A percentile compares a stretch with the other conserved stretches of the same genome.
These are phyloP conservation scores for Fomitopsis schrenkii DNA, from an alignment of 1,284 basidiomycete genomes.

Conservation along the genomic window DNA sequence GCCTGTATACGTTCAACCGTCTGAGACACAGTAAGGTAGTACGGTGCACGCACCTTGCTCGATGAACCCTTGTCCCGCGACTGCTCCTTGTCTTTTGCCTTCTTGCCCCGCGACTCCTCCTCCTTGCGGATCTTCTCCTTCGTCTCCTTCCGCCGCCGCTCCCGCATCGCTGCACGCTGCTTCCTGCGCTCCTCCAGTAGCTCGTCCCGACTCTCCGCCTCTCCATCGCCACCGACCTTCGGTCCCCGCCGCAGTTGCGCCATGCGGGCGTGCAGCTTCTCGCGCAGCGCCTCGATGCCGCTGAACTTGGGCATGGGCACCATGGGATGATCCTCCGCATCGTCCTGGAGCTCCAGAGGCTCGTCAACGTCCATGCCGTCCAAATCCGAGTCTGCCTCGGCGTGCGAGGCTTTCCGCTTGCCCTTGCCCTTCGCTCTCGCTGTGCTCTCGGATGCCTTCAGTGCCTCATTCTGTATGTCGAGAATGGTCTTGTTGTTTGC, in stretches of 20 bases:
- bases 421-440: slow-evolving; percentile 30
- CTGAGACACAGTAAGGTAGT: background rate
- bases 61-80: slow-evolving; percentile 38
- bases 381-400: slow-evolving; percentile 34
- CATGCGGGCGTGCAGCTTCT: slow-evolving; percentile 78
- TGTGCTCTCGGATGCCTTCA: slow-evolving; percentile 21
- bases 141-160: slow-evolving; percentile 78
- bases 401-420: slow-evolving; percentile 45
- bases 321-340: slow-evolving; percentile 25
- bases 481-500: slow-evolving; percentile 81
- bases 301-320: slow-evolving; percentile 69
- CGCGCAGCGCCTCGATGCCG: slow-evolving; percentile 69
- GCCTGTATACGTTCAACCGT: slow-evolving; percentile 39
- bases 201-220: slow-evolving; percentile 69
- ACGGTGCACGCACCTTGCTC: slow-evolving; percentile 44
- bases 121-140: slow-evolving; percentile 72
- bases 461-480: slow-evolving; percentile 65
- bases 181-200: slow-evolving; percentile 75
- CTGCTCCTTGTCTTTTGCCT: slow-evolving; percentile 44
- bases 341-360: slow-evolving; percentile 15
- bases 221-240: slow-evolving; percentile 28
- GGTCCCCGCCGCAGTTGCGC: slow-evolving; percentile 58
- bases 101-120: slow-evolving; percentile 45
- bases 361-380: slow-evolving; percentile 33
- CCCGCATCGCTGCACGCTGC: slow-evolving; percentile 78